Base-by-base conservation (phyloP, 306 rosid species). In the Malus fusca region DNA sequence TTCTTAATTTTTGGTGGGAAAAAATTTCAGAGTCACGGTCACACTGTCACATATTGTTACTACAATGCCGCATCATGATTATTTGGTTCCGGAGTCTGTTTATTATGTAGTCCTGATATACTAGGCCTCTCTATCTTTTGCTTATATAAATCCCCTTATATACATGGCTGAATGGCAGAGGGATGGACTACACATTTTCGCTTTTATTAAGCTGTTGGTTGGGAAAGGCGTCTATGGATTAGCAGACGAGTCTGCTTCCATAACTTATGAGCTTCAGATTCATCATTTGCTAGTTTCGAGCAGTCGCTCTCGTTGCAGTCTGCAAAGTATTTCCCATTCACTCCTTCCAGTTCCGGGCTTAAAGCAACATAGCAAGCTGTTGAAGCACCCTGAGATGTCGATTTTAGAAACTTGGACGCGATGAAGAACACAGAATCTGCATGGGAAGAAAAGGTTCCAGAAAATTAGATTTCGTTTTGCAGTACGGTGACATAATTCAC, bases 341-440 rank as follows among this genome's bases (percentile, higher is more conserved):
- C 77, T 14, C 90, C 97, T 71, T 92, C 99, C 58, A 75, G 81
- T 64, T 92, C 60, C 66, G 77, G 85, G 78, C 97, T 90, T 73
- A 95, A 74, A 52, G 97, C 99, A 46, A 92, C 97, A 72, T 88
- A 92, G 73, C 99, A 95, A 2, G 97, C 79, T 4, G 97, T 95
- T 19, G 99, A 85, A 76, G 99, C 99, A 66, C 96, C 99, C 91
- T 94, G 97, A 62, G 97, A 86, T 71, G 79, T 79, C 0, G 97
- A 75, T 80, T 92, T 95, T 18, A 95, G 87, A 31, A 95, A 71
- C 87, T 95, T 95, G 61, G 99, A 89, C 31, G 97, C 97, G 59
- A 95, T 75, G 80, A 95, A 90, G 79, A 83, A 95, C 76, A 95
- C 79, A 59, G 96, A 92, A 83, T 90, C 97, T 94, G 98, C 96